Evolutionary conservation across 2,329 filamentous ascomycete genomes (phyloP).

Genomic region (Diaporthe sp.): DNA sequence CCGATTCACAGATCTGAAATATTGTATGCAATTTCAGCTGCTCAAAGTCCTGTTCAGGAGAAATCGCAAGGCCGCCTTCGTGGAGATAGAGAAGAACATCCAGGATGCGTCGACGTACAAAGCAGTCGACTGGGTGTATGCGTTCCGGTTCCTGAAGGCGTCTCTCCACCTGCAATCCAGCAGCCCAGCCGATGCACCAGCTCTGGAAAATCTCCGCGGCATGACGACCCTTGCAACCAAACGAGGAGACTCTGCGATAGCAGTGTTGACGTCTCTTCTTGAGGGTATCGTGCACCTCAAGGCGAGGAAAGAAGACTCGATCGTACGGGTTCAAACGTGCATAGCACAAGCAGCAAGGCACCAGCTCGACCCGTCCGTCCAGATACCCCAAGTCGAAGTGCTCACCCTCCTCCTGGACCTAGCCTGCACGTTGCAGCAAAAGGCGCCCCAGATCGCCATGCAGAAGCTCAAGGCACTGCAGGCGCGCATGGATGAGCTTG

Average conservation of each 20-base stretch:
- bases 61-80: conserved; percentile 78
- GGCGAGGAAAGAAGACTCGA: conserved; percentile 70
- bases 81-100: conserved; percentile 76
- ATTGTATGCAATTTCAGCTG: conserved; percentile 80
- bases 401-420: conserved; percentile 77
- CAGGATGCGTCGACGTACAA: conserved; percentile 74
- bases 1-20: conserved; percentile 74
- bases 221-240: conserved; percentile 69
- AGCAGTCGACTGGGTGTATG: conserved; percentile 79
- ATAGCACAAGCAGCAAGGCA: conserved; percentile 79
- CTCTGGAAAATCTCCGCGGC: conserved; percentile 75
- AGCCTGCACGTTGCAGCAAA: conserved; percentile 74
- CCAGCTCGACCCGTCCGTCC: conserved; percentile 72
- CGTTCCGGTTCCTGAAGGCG: conserved; percentile 79
- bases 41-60: conserved; percentile 77
- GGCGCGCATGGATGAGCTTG: conserved; percentile 67
- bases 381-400: conserved; percentile 74
- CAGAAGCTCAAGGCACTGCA: conserved; percentile 73
- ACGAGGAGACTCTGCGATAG: conserved; percentile 71
- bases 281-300: conserved; percentile 78
- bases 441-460: conserved; percentile 64
- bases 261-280: conserved; percentile 72
- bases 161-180: conserved; percentile 73
- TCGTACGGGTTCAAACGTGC: conserved; percentile 78
- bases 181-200: conserved; percentile 68